Evolutionary conservation across 768 basidiomycete species (phyloP).

Genomic region (Sistotremastrum suecicum): DNA sequence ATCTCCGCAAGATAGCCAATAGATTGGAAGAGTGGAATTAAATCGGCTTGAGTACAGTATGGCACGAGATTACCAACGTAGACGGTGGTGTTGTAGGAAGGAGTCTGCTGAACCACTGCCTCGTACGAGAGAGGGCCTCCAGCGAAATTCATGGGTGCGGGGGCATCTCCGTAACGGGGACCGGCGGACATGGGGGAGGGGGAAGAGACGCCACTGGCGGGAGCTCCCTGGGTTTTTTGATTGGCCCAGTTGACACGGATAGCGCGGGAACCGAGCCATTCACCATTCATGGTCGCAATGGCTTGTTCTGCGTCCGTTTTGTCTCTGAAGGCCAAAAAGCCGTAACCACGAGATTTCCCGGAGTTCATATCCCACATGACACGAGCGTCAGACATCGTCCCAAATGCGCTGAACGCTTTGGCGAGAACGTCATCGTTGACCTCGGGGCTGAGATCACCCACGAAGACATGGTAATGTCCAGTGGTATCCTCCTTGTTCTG

Average conservation of each 20-base stretch:
- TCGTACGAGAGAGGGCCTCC: slow-evolving; percentile 87
- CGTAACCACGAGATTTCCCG: slow-evolving; percentile 95
- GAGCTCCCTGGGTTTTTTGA: slow-evolving; percentile 83
- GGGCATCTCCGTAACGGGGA: slow-evolving; percentile 41
- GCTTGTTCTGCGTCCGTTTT: slow-evolving; percentile 99
- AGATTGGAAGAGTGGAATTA: slow-evolving; percentile 95
- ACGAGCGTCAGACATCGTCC: slow-evolving; percentile 89
- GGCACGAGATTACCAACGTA: slow-evolving; percentile 99
- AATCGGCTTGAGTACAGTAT: slow-evolving; percentile 92
- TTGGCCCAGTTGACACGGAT: slow-evolving; percentile 99
- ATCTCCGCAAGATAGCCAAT: slow-evolving; percentile 98
- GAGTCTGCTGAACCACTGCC: slow-evolving; percentile 84
- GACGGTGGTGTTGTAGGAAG: slow-evolving; percentile 88
- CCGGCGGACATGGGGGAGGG: slow-evolving; percentile 16
- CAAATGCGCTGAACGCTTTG: slow-evolving; percentile 96
- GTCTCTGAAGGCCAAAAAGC: slow-evolving; percentile 97
- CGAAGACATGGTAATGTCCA: slow-evolving; percentile 95
- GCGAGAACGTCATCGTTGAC: slow-evolving; percentile 94
- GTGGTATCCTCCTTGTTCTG: slow-evolving; percentile 99
- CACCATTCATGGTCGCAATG: slow-evolving; percentile 98
- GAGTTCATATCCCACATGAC: slow-evolving; percentile 99
- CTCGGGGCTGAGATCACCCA: slow-evolving; percentile 98
- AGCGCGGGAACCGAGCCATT: slow-evolving; percentile 96
- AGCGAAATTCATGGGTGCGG: slow-evolving; percentile 84
- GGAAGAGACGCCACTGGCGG: slow-evolving; percentile 6